Percentiles rank a stretch among this genome's conserved stretches.
phyloP scores from a whole-genome alignment of 2,329 filamentous ascomycete genomes.

The Coniochaeta prunicola region DNA sequence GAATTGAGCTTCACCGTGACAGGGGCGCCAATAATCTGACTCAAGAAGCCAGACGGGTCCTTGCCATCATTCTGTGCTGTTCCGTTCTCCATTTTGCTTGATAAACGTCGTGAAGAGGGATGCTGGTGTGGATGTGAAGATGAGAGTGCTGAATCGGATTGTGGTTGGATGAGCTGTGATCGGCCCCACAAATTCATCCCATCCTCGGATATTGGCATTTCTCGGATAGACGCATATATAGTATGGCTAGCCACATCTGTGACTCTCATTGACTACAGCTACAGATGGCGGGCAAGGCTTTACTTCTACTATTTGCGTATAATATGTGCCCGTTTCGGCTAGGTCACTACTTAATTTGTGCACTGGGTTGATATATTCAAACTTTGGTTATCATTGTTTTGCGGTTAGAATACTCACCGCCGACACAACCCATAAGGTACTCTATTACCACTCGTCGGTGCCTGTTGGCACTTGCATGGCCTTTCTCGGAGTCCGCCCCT shows the following conservation, averaged over 20 bases:
- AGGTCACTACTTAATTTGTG: too few species aligned
- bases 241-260: neutral
- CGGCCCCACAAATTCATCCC: neutral
- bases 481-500: too few species aligned
- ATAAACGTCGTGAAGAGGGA: neutral
- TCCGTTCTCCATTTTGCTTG: slow-evolving; percentile 65
- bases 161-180: neutral
- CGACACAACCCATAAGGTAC: too few species aligned
- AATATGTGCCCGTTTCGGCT: too few species aligned
- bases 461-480: too few species aligned
- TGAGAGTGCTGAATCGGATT: neutral
- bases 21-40: slow-evolving; percentile 87
- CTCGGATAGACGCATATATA: neutral
- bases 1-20: slow-evolving; percentile 98
- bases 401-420: too few species aligned
- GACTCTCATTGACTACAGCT: too few species aligned
- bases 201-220: neutral
- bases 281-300: too few species aligned
- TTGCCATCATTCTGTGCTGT: slow-evolving; percentile 63
- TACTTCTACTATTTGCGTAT: too few species aligned
- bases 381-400: too few species aligned
- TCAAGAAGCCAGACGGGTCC: slow-evolving; percentile 88
- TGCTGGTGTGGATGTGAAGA: neutral
- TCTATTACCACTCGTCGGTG: too few species aligned
- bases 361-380: too few species aligned